A percentile compares a stretch with the other conserved stretches of the same genome.
phyloP scores from a whole-genome alignment of 148 eudicot species.

The Dianthus caryophyllus region DNA sequence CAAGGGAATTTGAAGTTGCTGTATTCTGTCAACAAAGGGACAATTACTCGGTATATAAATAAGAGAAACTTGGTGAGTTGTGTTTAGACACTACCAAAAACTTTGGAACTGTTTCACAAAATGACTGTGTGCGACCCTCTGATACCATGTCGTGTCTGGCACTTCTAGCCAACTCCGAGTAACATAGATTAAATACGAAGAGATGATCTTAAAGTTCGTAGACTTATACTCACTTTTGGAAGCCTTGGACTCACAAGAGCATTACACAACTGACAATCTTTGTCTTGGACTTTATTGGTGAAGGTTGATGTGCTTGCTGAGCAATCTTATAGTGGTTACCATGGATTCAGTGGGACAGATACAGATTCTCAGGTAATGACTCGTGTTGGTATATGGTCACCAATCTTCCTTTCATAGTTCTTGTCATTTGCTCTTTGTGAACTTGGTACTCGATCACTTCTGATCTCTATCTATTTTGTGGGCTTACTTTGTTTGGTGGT shows the following conservation, averaged over 20 bases:
- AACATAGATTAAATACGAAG: no score
- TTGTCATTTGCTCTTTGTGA: slow-evolving; percentile 7
- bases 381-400: not conserved
- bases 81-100: slow-evolving; percentile 2
- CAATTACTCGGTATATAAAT: slow-evolving; percentile 57
- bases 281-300: slow-evolving; percentile 15
- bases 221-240: not conserved
- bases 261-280: not conserved
- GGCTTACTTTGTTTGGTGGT: not conserved
- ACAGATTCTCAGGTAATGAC: slow-evolving; percentile 40
- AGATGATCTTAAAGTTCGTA: not conserved
- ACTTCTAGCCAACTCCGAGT: no score
- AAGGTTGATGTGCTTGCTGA: slow-evolving; percentile 38
- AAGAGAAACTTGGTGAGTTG: slow-evolving; percentile 47
- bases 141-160: no score
- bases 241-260: not conserved
- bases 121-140: no score
- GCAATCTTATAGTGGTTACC: slow-evolving; percentile 37
- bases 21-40: slow-evolving; percentile 55
- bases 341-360: slow-evolving; percentile 37
- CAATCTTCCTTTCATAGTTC: not conserved
- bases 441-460: not conserved
- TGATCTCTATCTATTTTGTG: not conserved
- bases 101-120: no score
- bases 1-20: slow-evolving; percentile 69